Evolutionary conservation across 2,329 filamentous ascomycete genomes (phyloP).

Genomic region (Aureobasidium sp.): DNA sequence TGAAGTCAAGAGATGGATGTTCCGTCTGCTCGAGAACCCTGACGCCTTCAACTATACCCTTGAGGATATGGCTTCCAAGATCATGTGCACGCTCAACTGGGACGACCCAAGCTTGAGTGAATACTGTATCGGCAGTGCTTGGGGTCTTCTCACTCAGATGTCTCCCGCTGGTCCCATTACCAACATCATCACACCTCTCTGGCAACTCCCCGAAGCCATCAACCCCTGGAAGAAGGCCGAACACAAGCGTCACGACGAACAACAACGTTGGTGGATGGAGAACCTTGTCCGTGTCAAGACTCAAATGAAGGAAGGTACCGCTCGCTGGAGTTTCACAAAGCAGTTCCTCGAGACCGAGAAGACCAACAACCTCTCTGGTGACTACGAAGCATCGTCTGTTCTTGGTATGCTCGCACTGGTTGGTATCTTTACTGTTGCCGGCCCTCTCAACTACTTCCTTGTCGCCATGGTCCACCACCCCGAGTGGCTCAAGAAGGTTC

Average conservation of each 20-base stretch:
- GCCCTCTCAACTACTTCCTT: conserved; percentile 21
- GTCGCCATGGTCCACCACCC: conserved; percentile 41
- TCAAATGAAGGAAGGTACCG: conserved; percentile 33
- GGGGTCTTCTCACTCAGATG: conserved; percentile 50
- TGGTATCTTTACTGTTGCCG: conserved; percentile 29
- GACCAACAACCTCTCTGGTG: conserved; percentile 26
- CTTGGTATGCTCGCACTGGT: conserved; percentile 29
- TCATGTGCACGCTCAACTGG: conserved; percentile 48
- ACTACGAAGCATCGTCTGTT: conserved; percentile 27
- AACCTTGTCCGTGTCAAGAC: conserved; percentile 30
- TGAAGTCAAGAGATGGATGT: conserved; percentile 47
- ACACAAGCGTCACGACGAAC: conserved; percentile 44
- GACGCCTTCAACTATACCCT: conserved; percentile 43
- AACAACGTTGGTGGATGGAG: conserved; percentile 46
- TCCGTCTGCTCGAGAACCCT: conserved; percentile 40
- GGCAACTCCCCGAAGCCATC: conserved; percentile 41
- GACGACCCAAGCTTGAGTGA: conserved; percentile 42
- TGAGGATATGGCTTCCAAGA: conserved; percentile 50
- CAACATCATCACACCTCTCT: conserved; percentile 47
- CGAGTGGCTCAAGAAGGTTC: conserved; percentile 38
- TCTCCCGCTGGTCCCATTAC: conserved; percentile 49
- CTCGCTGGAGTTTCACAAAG: conserved; percentile 33
- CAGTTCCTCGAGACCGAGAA: conserved; percentile 35
- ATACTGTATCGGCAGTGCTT: conserved; percentile 43
- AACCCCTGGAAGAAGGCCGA: conserved; percentile 49